Base-by-base conservation (phyloP, 1,284 basidiomycete species). In the Apiotrichum siamense region DNA sequence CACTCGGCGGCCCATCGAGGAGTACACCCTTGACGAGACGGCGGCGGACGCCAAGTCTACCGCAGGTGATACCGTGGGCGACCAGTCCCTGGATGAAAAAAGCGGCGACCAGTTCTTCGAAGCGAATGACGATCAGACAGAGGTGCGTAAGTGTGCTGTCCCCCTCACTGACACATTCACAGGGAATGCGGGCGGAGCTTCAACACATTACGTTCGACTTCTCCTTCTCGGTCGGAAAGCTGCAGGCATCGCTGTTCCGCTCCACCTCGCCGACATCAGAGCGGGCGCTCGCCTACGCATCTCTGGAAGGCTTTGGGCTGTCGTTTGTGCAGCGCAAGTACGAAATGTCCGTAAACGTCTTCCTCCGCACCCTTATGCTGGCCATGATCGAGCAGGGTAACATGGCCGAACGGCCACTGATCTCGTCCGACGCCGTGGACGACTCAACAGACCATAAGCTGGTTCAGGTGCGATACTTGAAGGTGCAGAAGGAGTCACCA, bases 191-290 rank as follows among this genome's bases (percentile, higher is more conserved):
- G 62, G 44, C 58, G 61, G 83, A 84, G 56, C 70, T 87, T 35
- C 84, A 82, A 59, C 96, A 97, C 67, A 86, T 87, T 64, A 80
- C 81, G 1, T 90, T 98, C 61, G 88, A 97, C 73, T 78, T 98
- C 58, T 79, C 86, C 44, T 97, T 99, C 74, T 78, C 84, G 32
- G 97, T 98, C 33, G 89, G 92, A 51, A 82, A 82, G 48, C 78
- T 99, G n/a, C 81, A 86, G 48, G 90, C 86, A 0, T 84, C 86
- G 4, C 78, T 98, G 47, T 91, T 81, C 65, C 88, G 88, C 58
- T 74, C 73, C 0, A 67, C 61, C 0, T 64, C 67, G 4, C 46
- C 66, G 0, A 70, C 64, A 4, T 52, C 63, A 2, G 73, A 75
- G 50, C 55, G 59, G 17, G 58, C 66, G 17, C 76, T 99, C 13